These are phyloP conservation scores for Tulasnella sp. DNA, from an alignment of 768 basidiomycete species.

Conservation along the genomic window DNA sequence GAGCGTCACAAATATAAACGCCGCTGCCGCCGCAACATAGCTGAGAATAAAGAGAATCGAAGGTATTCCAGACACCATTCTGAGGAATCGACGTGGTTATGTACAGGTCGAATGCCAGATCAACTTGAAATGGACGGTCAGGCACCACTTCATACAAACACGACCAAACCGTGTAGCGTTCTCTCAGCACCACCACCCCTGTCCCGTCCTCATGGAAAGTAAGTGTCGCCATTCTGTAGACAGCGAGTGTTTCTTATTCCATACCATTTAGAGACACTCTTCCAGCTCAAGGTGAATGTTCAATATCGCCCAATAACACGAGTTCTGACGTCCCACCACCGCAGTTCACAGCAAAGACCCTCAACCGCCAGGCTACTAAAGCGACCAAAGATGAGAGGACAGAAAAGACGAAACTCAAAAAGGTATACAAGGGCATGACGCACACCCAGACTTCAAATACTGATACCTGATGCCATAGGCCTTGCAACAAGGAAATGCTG, in stretches of 20 bases:
- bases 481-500: conserved; percentile 88
- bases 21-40: conserved; percentile 63
- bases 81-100: too few species aligned
- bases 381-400: conserved; percentile 87
- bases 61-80: conserved; percentile 19
- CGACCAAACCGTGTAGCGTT: too few species aligned
- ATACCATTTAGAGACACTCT: conserved; percentile 67
- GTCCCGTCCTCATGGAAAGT: conserved; percentile 90
- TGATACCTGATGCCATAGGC: conserved; percentile 42
- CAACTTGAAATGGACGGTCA: too few species aligned
- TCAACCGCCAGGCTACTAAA: conserved; percentile 91
- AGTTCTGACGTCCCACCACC: neutral
- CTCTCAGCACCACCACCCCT: too few species aligned
- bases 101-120: too few species aligned
- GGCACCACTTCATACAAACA: too few species aligned
- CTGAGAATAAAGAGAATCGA: conserved; percentile 26
- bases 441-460: neutral
- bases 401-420: conserved; percentile 87
- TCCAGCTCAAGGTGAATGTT: conserved; percentile 86
- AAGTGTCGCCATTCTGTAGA: conserved; percentile 27
- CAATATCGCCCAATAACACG: neutral
- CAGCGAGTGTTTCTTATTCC: neutral
- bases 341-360: conserved; percentile 95
- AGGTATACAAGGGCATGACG: conserved; percentile 42
- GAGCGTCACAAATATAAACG: conserved; percentile 81